A percentile compares a stretch with the other conserved stretches of the same genome.
These are phyloP conservation scores for Claviceps sp. DNA, from an alignment of 2,329 filamentous ascomycete species.

Conservation along the genomic window DNA sequence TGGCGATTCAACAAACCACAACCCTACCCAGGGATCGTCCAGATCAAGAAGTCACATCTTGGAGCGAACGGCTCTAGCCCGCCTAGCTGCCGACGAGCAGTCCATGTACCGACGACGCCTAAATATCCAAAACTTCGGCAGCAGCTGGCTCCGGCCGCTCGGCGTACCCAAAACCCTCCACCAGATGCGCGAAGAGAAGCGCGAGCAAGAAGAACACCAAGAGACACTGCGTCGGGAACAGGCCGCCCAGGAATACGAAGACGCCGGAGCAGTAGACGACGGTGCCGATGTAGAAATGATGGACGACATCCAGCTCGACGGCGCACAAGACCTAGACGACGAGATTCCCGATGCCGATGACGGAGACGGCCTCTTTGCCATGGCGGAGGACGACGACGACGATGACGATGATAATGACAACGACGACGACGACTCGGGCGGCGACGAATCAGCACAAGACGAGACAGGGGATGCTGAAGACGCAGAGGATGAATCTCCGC, in stretches of 20 bases:
- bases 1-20: slow-evolving; percentile 14
- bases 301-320: slow-evolving; percentile 43
- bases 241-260: slow-evolving; percentile 59
- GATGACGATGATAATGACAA: slow-evolving; percentile 16
- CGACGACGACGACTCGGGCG: slow-evolving; percentile 21
- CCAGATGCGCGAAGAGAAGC: slow-evolving; percentile 77
- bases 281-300: slow-evolving; percentile 33
- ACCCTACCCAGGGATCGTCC: slow-evolving; percentile 19
- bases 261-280: slow-evolving; percentile 40
- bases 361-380: slow-evolving; percentile 34
- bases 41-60: slow-evolving; percentile 32
- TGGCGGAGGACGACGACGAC: slow-evolving; percentile 30
- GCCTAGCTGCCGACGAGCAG: slow-evolving; percentile 64
- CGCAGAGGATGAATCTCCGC: slow-evolving; percentile 24
- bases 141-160: slow-evolving; percentile 79
- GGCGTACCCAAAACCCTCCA: slow-evolving; percentile 82
- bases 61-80: slow-evolving; percentile 49
- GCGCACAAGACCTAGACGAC: slow-evolving; percentile 51
- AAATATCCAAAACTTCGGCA: slow-evolving; percentile 78
- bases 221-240: slow-evolving; percentile 59
- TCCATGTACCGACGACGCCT: slow-evolving; percentile 62
- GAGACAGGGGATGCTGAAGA: slow-evolving; percentile 22
- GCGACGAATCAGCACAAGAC: slow-evolving; percentile 13
- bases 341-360: slow-evolving; percentile 53
- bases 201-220: slow-evolving; percentile 77